These are phyloP conservation scores for Hyphodiscus hymeniophilus DNA, from an alignment of 495 filamentous ascomycete genomes.

Conservation along the genomic window DNA sequence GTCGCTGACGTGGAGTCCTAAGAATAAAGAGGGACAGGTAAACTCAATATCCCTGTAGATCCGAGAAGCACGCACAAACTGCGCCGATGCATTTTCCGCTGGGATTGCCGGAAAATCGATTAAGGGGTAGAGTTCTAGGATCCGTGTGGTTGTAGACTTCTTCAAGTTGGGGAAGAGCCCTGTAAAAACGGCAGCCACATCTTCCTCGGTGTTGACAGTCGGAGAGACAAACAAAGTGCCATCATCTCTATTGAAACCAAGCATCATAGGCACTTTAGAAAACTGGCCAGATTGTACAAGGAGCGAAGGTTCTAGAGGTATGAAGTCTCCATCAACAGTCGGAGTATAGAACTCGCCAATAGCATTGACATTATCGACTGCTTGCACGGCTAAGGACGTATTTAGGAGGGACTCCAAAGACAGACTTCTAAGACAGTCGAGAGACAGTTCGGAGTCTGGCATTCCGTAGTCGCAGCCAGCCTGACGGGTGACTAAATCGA, in stretches of 20 bases:
- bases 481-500: slow-evolving; percentile 47
- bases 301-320: slow-evolving; percentile 38
- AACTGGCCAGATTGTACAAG: slow-evolving; percentile 42
- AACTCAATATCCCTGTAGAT: slow-evolving; percentile 39
- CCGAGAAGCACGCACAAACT: slow-evolving; percentile 37
- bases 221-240: slow-evolving; percentile 45
- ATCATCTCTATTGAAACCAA: slow-evolving; percentile 49
- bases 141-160: slow-evolving; percentile 15
- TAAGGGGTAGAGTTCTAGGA: slow-evolving; percentile 32
- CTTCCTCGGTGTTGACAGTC: slow-evolving; percentile 26
- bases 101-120: slow-evolving; percentile 26
- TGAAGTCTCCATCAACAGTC: slow-evolving; percentile 45
- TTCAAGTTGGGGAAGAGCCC: slow-evolving; percentile 20
- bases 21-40: slow-evolving; percentile 35
- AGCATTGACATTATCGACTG: slow-evolving; percentile 50
- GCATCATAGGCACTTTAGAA: slow-evolving; percentile 44
- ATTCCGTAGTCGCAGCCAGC: slow-evolving; percentile 46
- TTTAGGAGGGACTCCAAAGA: slow-evolving; percentile 52
- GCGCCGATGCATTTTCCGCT: slow-evolving; percentile 23
- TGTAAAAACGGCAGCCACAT: slow-evolving; percentile 28
- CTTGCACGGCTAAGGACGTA: slow-evolving; percentile 52
- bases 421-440: slow-evolving; percentile 52
- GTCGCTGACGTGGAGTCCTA: slow-evolving; percentile 28
- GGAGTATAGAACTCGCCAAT: slow-evolving; percentile 49
- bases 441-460: slow-evolving; percentile 37